These are phyloP conservation scores for Pichia paraexigua DNA, from an alignment of 805 yeast species.

Conservation along the genomic window DNA sequence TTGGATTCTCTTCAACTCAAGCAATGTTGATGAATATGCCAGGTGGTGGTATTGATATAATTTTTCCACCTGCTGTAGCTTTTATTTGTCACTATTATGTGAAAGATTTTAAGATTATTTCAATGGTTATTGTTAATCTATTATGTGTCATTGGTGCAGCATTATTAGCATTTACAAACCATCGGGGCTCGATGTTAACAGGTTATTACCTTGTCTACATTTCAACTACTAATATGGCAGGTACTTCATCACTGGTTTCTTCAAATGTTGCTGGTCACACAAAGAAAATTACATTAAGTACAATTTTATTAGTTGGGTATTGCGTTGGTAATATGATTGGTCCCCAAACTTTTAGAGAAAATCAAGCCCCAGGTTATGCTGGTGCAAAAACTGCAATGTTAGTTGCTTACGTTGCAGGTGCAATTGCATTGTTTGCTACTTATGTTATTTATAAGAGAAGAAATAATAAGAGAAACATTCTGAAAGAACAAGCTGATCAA, in stretches of 20 bases:
- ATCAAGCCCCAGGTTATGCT: conserved; percentile 43
- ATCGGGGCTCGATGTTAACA: conserved; percentile 2
- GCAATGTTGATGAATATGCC: conserved; percentile 11
- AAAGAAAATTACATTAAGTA: conserved; percentile 37
- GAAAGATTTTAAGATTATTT: conserved; percentile 5
- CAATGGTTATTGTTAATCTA: conserved; percentile 5
- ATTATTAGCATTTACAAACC: conserved; percentile 2
- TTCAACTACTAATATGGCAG: conserved; percentile 14
- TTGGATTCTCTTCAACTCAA: conserved; percentile 13
- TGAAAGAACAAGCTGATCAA: conserved; percentile 7
- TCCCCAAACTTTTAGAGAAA: conserved; percentile 51
- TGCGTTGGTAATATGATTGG: conserved; percentile 54
- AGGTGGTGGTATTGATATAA: conserved; percentile 16
- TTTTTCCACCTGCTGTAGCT: conserved; percentile 7
- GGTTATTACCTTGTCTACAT: conserved; percentile 4
- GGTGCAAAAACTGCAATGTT: conserved; percentile 47
- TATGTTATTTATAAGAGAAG: conserved; percentile 5
- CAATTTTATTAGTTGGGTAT: conserved; percentile 33
- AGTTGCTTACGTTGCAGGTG: conserved; percentile 12
- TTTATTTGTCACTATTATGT: conserved; percentile 1
- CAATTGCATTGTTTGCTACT: not conserved
- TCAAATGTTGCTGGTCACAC: conserved; percentile 55
- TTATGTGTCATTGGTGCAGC: conserved; percentile 4
- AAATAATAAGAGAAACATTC: conserved; percentile 1
- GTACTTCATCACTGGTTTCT: conserved; percentile 13